A percentile compares a stretch with the other conserved stretches of the same genome.
Evolutionary conservation across 177 flowering plant species (phyloP).

Genomic region (Vitis hybrid): DNA sequence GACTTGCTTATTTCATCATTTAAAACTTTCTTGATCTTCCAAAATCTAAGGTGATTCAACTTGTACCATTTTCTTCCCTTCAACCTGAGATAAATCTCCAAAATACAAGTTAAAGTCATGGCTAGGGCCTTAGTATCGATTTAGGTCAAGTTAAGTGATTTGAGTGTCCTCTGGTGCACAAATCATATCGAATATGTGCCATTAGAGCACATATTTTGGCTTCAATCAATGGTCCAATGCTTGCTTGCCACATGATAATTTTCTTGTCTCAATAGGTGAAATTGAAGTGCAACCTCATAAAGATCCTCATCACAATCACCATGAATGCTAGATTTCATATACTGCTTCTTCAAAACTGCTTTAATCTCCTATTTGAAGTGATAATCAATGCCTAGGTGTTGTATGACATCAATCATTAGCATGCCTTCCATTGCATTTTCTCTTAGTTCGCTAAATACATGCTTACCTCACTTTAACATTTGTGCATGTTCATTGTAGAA

Average conservation of each 20-base stretch:
- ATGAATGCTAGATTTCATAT: neutral
- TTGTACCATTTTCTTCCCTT: no score
- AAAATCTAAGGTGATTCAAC: no score
- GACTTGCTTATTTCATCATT: no score
- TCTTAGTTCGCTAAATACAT: neutral
- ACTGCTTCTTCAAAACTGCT: conserved; percentile 5
- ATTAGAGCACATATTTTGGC: no score
- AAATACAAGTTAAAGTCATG: no score
- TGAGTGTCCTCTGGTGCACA: no score
- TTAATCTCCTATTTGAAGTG: conserved; percentile 23
- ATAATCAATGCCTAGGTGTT: conserved; percentile 24
- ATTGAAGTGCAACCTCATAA: conserved; percentile 19
- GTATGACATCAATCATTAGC: conserved; percentile 24
- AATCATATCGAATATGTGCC: no score
- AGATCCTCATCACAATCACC: conserved; percentile 1
- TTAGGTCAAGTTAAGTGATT: no score
- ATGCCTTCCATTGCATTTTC: conserved; percentile 9
- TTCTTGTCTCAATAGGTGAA: neutral
- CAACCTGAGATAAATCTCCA: no score
- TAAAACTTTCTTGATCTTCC: no score
- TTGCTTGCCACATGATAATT: neutral
- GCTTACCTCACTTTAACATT: neutral
- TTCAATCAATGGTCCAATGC: no score
- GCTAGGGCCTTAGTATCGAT: no score
- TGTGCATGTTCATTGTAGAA: neutral